phyloP scores from a whole-genome alignment of 2,329 filamentous ascomycete species.

The Trichothecium roseum region DNA sequence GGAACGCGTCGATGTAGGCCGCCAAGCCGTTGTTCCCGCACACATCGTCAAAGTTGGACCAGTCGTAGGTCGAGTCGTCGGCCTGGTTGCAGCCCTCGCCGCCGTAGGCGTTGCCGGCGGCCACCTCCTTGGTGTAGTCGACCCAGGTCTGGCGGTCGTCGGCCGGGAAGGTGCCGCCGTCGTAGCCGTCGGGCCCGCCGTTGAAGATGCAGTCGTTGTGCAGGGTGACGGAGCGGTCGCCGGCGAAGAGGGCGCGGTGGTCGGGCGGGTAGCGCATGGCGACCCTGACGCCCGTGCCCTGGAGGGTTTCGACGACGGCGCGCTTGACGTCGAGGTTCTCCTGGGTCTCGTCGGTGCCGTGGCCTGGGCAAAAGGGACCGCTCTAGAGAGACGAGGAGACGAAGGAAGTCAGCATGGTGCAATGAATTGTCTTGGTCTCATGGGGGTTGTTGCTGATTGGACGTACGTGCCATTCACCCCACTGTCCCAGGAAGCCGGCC shows the following conservation, averaged over 20 bases:
- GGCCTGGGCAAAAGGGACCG: constrained; percentile 5
- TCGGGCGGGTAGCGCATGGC: constrained; percentile 8
- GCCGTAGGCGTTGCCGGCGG: constrained; percentile 7
- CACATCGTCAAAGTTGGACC: constrained; percentile 6
- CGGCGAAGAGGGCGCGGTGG: constrained; percentile 5
- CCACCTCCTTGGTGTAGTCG: constrained; percentile 7
- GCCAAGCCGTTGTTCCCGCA: constrained; percentile 7
- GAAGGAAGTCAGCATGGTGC: neutral
- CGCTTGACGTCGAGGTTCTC: constrained; percentile 5
- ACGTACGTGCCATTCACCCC: constrained; percentile 11
- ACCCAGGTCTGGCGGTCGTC: constrained; percentile 7
- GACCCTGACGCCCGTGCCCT: constrained; percentile 5
- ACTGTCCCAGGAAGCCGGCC: constrained; percentile 9
- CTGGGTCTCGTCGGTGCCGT: constrained; percentile 1
- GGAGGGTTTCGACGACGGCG: constrained; percentile 4
- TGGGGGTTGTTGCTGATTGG: too few species aligned
- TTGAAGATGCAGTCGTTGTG: constrained; percentile 21
- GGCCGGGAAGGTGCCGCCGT: constrained; percentile 7
- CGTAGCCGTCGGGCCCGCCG: constrained; percentile 14
- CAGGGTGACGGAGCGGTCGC: constrained; percentile 15
- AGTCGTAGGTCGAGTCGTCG: constrained; percentile 6
- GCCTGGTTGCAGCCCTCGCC: constrained; percentile 8
- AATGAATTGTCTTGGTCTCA: too few species aligned
- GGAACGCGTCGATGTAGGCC: constrained; percentile 7
- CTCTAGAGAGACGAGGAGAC: constrained; percentile 2